Base-by-base conservation (phyloP, 441 rosid genomes). In the Sinapis alba region DNA sequence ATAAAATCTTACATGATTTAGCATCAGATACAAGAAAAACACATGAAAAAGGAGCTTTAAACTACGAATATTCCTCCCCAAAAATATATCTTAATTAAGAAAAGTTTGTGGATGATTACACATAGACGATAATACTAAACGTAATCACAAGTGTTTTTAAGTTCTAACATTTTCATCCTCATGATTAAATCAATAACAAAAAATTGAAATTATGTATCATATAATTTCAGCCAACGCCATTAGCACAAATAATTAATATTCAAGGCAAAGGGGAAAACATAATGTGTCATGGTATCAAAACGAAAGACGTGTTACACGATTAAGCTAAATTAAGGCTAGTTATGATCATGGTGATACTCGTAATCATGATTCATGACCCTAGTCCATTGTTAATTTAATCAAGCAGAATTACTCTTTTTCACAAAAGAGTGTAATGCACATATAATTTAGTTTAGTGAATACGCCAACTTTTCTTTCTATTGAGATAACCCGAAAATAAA, bases 101-200 rank as follows among this genome's bases (percentile, higher is more conserved):
- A 65, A 77, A 71, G 76, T 69, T 30, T 76, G 67, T 70, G 41
- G 75, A 76, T 63, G 75, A 75, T 76, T 56, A 70, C 68, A 62
- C 74, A 27, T 36, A 60, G 58, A 61, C 38, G 59, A 69, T 69
- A 53, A 53, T 20, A 36, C 69, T 13, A 7, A 1, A 60, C 71
- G 73, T 69, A 69, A 69, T 68, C 62, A 60, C 62, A 60, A 58
- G 41, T 60, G 28, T 51, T 34, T n/a, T n/a, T n/a, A n/a, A 0
- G 41, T 34, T 9, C 28, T 51, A 67, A 34, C 68, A 60, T 50
- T 60, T 41, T 30, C 79, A 56, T 32, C 47, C 70, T 74, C 69
- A 7, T 5, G 21, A 74, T 47, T 23, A 67, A n/a, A 23, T 67
- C 28, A 58, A 26, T 38, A 54, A 8, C 3, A n/a, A 34, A 32